Evolutionary conservation across 192 early-diverging fungal species (phyloP), one percentile per base, ranked within the genome.

Genomic region (Rhizophagus prolifer): DNA sequence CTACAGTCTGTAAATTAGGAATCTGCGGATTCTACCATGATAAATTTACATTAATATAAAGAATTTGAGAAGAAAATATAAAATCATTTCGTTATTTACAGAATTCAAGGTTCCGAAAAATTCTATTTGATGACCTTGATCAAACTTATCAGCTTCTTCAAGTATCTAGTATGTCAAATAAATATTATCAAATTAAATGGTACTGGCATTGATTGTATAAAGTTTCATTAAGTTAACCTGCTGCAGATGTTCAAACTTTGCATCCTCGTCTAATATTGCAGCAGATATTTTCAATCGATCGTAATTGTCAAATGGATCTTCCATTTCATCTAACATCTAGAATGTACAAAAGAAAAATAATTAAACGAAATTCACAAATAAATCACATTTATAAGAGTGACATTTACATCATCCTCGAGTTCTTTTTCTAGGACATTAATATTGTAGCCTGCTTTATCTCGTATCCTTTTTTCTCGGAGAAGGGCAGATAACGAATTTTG

Each of bases 361-460:
- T 46, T 19, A 54, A 54, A 8, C 4, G 10, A 23, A 69, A 23
- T 44, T 12, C 26, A 44, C 31, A 69, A 38, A 38, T 44, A 9
- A 23, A 69, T 69, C 2, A 21, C 30, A 19, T 38, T 10, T 21
- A 41, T 71, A 23, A 54, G 3, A 50, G 7, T 28, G 10, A 50
- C 12, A 71, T 9, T 23, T 38, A 63, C 72, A 58, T 60, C 61
- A 12, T 41, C 41, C 7, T 64, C 61, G 9, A 74, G 19, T 28
- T 1, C 12, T 46, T 41, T 19, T 63, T 74, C 72, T 38, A 63
- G 6, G 21, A 12, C 50, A 30, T 38, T 9, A 74, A 74, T 61
- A 47, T 74, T 36, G 63, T 74, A 74, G 4, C 72, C 72, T 10
- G 9, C 36, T 63, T 74, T 74, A 16, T 74, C 72, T 10, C 60